Evolutionary conservation across 768 basidiomycete genomes (phyloP), one percentile per base, ranked within the genome.

Genomic region (Auriscalpium orientale): DNA sequence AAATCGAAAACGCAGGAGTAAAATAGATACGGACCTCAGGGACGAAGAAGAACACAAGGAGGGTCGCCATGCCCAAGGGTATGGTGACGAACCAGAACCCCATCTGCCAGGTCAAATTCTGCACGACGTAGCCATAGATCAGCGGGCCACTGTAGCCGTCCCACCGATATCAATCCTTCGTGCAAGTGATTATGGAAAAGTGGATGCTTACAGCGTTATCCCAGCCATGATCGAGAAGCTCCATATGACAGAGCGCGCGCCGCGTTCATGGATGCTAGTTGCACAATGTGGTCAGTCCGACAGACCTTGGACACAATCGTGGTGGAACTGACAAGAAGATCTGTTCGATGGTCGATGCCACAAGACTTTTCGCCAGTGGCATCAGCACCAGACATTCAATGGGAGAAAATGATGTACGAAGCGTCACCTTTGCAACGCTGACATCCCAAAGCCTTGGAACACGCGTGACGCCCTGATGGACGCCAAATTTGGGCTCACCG

Each of bases 11-110:
- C 16, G 28, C 36, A 12, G 4, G 37, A 46, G 8, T 5, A 9
- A 33, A 9, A n/a, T 12, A n/a, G 35, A 22, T 38, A 52, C 65
- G 8, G 54, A 72, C 76, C 66, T 77, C 76, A 8, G 75, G 76
- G 2, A 76, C 73, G 50, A 76, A 70, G 62, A 76, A 73, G 59
- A 77, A 73, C 3, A 76, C 68, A 8, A 69, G 54, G n/a, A 74
- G 46, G 10, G 72, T 60, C 5, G 65, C 64, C 13, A 77, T 55
- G 8, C 76, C 75, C 18, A 75, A 64, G 1, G 72, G 70, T 46
- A 77, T 77, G 33, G 69, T 68, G n/a, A 77, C 71, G 56, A 76
- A 73, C 76, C 76, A 78, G 62, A 77, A 78, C 16, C 74, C 73
- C 71, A 72, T 72, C 50, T 74, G 69, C 73, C 75, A 73, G 3